A percentile compares a stretch with the other conserved stretches of the same genome.
Conservation (phyloP, 129 eudicot genomes). For the Apium graveolens region DNA sequence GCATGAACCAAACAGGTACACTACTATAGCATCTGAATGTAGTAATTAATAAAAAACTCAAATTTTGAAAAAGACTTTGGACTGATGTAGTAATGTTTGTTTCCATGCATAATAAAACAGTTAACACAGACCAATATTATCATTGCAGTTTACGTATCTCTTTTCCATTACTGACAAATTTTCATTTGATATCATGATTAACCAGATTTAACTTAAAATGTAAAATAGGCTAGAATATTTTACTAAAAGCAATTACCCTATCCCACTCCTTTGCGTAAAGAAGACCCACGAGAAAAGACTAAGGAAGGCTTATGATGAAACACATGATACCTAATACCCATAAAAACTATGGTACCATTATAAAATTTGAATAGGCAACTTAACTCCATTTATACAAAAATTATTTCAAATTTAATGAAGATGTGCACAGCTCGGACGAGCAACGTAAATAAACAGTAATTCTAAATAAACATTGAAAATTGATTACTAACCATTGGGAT, state of each 20-base stretch:
- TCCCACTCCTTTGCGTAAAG: not conserved
- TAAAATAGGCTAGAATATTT: not conserved
- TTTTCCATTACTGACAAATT: not conserved
- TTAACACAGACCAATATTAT: not conserved
- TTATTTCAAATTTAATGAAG: not conserved
- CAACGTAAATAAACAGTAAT: not conserved
- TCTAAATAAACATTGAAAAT: conserved; percentile 5
- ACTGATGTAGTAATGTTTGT: not conserved
- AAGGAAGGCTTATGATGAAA: not conserved
- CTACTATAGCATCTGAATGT: not conserved
- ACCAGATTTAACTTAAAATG: not conserved
- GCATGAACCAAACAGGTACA: not conserved
- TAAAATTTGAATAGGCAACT: not conserved
- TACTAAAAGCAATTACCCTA: not conserved
- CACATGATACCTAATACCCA: not conserved
- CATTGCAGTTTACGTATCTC: not conserved
- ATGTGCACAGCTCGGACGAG: not conserved
- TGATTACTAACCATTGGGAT: conserved; percentile 59
- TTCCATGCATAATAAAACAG: not conserved
- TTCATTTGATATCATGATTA: not conserved
- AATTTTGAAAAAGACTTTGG: not conserved
- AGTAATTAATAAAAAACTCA: not conserved
- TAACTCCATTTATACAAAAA: not conserved
- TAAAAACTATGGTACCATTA: not conserved
- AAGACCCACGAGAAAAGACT: not conserved